These are phyloP conservation scores for Paraglomus brasilianum DNA, from an alignment of 192 early-diverging fungal genomes.

Conservation along the genomic window DNA sequence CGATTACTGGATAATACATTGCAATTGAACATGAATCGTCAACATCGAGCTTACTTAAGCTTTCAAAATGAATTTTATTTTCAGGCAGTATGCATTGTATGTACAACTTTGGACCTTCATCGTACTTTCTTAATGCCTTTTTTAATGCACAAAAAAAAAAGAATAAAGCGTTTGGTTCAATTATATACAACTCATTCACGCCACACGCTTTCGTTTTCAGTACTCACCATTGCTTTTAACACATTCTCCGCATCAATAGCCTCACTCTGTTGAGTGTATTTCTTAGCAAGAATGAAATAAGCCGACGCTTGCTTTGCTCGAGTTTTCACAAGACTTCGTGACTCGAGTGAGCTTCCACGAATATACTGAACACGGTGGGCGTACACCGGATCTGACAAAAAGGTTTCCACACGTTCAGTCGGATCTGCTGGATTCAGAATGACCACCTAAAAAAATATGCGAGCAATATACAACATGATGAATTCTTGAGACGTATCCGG, in stretches of 20 bases:
- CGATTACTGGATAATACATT: too few relatives aligned
- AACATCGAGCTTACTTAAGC: constrained; percentile 24
- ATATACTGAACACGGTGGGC: constrained; percentile 31
- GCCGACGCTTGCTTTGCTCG: constrained; percentile 24
- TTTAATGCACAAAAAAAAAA: neutral
- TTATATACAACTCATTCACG: too few relatives aligned
- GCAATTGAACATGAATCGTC: too few relatives aligned
- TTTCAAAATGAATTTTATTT: constrained; percentile 34
- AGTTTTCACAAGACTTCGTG: constrained; percentile 22
- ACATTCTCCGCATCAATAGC: constrained; percentile 33
- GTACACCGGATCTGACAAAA: constrained; percentile 28
- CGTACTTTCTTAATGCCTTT: constrained; percentile 27
- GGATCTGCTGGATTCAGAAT: constrained; percentile 29
- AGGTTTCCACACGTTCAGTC: constrained; percentile 25
- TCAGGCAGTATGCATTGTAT: constrained; percentile 33
- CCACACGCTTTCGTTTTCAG: neutral
- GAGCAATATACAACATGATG: too few relatives aligned
- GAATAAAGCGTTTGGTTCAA: too few relatives aligned
- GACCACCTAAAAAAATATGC: constrained; percentile 19
- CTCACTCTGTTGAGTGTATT: constrained; percentile 32
- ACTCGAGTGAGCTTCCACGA: constrained; percentile 30
- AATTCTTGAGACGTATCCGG: too few relatives aligned
- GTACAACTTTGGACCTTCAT: constrained; percentile 31
- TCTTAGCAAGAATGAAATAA: constrained; percentile 32
- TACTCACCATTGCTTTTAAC: constrained; percentile 26